Evolutionary conservation across 345 rosid genomes (phyloP).

Genomic region (Isatis tinctoria): DNA sequence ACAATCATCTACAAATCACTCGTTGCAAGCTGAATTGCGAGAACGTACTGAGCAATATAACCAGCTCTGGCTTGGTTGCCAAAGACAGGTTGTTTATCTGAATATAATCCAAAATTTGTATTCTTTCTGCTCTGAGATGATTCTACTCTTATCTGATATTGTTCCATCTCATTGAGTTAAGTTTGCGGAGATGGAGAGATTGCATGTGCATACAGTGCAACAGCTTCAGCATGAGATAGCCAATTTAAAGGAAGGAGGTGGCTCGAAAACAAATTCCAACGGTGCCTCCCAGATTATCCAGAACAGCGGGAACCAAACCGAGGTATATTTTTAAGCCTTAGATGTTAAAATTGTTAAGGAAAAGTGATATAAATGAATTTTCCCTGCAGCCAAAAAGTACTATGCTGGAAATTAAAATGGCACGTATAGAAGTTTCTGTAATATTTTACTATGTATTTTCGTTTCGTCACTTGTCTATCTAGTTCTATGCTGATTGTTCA

Average conservation of each 20-base stretch:
- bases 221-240: slow-evolving; percentile 87
- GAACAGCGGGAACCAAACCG: slow-evolving; percentile 49
- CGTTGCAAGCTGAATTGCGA: slow-evolving; percentile 73
- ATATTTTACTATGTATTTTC: not conserved
- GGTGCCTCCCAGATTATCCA: slow-evolving; percentile 53
- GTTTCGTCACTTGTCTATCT: not conserved
- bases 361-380: not conserved
- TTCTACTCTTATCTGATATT: slow-evolving; percentile 10
- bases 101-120: not conserved
- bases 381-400: not conserved
- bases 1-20: slow-evolving; percentile 67
- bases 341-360: not conserved
- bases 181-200: slow-evolving; percentile 91
- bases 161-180: slow-evolving; percentile 34
- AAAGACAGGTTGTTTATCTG: slow-evolving; percentile 73
- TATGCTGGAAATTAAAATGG: not conserved
- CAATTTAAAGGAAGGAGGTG: slow-evolving; percentile 63
- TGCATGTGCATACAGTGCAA: slow-evolving; percentile 73
- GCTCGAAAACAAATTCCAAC: slow-evolving; percentile 50
- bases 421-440: not conserved
- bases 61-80: slow-evolving; percentile 92
- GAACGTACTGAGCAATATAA: slow-evolving; percentile 85
- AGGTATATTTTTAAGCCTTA: not conserved
- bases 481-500: not conserved
- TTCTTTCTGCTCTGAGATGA: not conserved